A percentile compares a stretch with the other conserved stretches of the same genome.
phyloP scores from a whole-genome alignment of 139 green algal genomes.

The Ulvella scutata region DNA sequence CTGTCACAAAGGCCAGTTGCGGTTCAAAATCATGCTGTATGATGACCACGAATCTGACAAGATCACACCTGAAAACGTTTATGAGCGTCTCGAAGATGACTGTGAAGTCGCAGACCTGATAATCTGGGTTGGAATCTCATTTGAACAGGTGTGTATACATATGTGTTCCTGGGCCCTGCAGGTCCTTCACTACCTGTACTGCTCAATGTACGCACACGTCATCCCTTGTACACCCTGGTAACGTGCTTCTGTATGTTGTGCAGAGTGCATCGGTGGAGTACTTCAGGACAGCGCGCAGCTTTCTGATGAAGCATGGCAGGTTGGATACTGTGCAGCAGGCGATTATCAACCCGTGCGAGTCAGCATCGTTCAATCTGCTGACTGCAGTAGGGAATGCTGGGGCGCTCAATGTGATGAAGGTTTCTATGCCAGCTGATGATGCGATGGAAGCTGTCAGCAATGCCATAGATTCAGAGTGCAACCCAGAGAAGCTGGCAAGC shows the following conservation, averaged over 20 bases:
- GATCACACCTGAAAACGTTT: constrained; percentile 75
- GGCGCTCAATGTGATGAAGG: constrained; percentile 9
- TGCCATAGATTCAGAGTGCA: no score
- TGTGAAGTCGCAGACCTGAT: constrained; percentile 53
- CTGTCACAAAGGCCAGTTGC: constrained; percentile 27
- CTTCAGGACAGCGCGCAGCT: constrained; percentile 51
- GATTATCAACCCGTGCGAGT: constrained; percentile 68
- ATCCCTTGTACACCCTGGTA: no score
- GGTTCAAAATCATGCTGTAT: constrained; percentile 81
- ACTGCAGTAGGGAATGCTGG: constrained; percentile 46
- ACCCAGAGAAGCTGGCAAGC: no score
- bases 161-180: no score
- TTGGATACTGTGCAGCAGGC: constrained; percentile 28
- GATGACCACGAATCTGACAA: constrained; percentile 62
- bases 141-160: constrained; percentile 63
- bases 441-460: neutral
- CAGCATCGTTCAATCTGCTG: constrained; percentile 65
- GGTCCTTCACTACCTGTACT: no score
- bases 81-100: constrained; percentile 70
- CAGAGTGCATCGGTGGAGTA: constrained; percentile 57
- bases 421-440: neutral
- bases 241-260: no score
- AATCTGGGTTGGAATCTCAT: constrained; percentile 83
- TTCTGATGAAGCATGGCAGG: constrained; percentile 8
- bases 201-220: no score